Percentiles rank a stretch among this genome's conserved stretches.
phyloP scores from a whole-genome alignment of 139 green algal genomes.

The Microglena sp. region DNA sequence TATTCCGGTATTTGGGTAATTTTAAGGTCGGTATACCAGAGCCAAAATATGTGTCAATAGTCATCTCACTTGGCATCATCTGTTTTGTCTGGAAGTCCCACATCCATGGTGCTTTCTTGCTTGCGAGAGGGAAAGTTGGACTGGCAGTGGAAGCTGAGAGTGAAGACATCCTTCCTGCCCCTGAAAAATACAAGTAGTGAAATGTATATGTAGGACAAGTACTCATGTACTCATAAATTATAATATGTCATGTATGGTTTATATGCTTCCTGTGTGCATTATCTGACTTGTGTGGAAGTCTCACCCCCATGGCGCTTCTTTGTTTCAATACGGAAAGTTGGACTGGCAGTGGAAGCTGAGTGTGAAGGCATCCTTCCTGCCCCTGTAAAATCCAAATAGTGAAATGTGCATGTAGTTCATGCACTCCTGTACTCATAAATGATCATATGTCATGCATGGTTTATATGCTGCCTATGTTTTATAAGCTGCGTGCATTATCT shows the following conservation, averaged over 20 bases:
- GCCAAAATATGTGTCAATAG: too few relatives aligned
- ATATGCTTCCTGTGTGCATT: too few relatives aligned
- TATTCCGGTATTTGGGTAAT: too few relatives aligned
- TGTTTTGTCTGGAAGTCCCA: slow-evolving; percentile 57
- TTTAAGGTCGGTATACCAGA: too few relatives aligned
- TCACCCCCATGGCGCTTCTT: slow-evolving; percentile 55
- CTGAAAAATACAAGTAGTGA: slow-evolving; percentile 7
- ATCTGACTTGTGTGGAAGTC: slow-evolving; percentile 47
- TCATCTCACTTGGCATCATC: slow-evolving; percentile 47
- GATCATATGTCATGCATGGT: too few relatives aligned
- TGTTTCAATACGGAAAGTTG: slow-evolving; percentile 85
- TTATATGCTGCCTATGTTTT: too few relatives aligned
- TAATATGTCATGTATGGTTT: too few relatives aligned
- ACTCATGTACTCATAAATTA: too few relatives aligned
- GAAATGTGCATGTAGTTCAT: too few relatives aligned
- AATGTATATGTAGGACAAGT: too few relatives aligned
- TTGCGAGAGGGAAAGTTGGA: slow-evolving; percentile 82
- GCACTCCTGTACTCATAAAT: too few relatives aligned
- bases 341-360: slow-evolving; percentile 59
- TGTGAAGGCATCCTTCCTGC: slow-evolving; percentile 42
- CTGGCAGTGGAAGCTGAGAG: slow-evolving; percentile 62
- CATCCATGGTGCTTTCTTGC: slow-evolving; percentile 56
- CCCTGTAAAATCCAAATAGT: slow-evolving; percentile 4
- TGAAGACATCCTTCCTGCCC: slow-evolving; percentile 38
- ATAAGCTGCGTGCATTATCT: too few relatives aligned